These are phyloP conservation scores for Dalechampia spathulata DNA, from an alignment of 441 rosid species.

Conservation along the genomic window DNA sequence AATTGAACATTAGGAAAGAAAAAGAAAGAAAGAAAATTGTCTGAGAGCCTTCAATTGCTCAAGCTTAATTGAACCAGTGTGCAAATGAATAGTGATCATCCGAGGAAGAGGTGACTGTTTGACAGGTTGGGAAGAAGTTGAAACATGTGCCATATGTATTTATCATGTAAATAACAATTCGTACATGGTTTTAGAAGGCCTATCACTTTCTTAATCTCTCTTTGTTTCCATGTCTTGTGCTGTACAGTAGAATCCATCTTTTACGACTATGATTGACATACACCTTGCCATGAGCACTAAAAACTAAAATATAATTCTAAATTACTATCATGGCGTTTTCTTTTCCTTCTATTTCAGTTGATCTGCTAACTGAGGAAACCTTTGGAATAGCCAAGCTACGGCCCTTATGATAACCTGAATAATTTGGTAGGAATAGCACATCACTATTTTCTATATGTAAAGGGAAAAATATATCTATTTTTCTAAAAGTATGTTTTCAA, in stretches of 20 bases:
- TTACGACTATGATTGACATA: neutral
- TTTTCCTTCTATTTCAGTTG: neutral
- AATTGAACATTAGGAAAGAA: too few relatives aligned
- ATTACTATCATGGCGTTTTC: neutral
- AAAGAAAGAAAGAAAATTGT: too few relatives aligned
- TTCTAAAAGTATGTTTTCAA: too few relatives aligned
- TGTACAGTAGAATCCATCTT: neutral
- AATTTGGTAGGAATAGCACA: neutral
- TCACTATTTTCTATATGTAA: neutral
- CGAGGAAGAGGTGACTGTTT: too few relatives aligned
- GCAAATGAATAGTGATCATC: too few relatives aligned
- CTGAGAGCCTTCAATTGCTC: too few relatives aligned
- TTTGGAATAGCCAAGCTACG: constrained; percentile 7
- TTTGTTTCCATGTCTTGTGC: neutral
- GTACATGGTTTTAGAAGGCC: too few relatives aligned
- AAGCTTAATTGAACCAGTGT: too few relatives aligned
- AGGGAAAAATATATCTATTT: too few relatives aligned
- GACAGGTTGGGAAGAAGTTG: too few relatives aligned
- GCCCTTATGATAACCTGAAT: constrained; percentile 1
- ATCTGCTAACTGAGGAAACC: constrained; percentile 13
- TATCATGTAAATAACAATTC: neutral
- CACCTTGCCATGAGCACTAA: neutral
- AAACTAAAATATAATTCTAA: neutral
- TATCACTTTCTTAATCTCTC: neutral
- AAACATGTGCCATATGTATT: too few relatives aligned